Base-by-base conservation (phyloP, 78 protist genomes). In the Tieghemostelium lacteum region DNA sequence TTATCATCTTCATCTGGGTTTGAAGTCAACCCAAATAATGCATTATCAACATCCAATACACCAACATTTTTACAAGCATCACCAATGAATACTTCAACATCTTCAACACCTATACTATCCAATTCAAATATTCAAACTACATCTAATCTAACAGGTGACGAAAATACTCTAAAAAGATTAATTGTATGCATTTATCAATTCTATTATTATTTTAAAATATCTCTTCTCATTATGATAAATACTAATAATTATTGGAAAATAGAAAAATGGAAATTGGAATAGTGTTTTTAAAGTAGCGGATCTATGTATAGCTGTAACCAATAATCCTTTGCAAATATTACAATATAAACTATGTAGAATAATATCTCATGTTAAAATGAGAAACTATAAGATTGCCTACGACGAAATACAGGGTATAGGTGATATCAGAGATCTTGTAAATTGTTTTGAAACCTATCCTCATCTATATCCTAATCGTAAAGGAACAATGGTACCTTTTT, bases 181-280 rank as follows among this genome's bases (percentile, higher is more conserved):
- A 83, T 83, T 49, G 91, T 83, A 45, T 39, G 66, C 33, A 77
- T 8, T 49, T 0, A 54, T 24, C 6, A 22, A 17, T 28, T 24
- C 22, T 26, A 42, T 12, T 26, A 66, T 26, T 19, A 20, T 20
- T 24, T 24, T 0, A 2, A 0, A 3, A 3, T 39, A 1, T 19
- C 5, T 39, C 7, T 64, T 1, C 60, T 3, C 19, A 22, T 24
- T 26, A 10, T 45, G 16, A n/a, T 22, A 17, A 39, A 26, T 29
- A 57, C 24, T 70, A 3, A 28, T n/a, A 29, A 29, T 29, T 52
- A 70, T 49, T 4, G 26, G 8, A 7, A 19, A 22, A 24, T 45
- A 80, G 91, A 83, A 69, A 83, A 20, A 63, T 31, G 91, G 91
- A 7, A 83, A 83, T 60, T 83, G 91, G 91, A 83, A 83, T 58